Evolutionary conservation across 768 basidiomycete genomes (phyloP).

Genomic region (Leccinum sublutescens): DNA sequence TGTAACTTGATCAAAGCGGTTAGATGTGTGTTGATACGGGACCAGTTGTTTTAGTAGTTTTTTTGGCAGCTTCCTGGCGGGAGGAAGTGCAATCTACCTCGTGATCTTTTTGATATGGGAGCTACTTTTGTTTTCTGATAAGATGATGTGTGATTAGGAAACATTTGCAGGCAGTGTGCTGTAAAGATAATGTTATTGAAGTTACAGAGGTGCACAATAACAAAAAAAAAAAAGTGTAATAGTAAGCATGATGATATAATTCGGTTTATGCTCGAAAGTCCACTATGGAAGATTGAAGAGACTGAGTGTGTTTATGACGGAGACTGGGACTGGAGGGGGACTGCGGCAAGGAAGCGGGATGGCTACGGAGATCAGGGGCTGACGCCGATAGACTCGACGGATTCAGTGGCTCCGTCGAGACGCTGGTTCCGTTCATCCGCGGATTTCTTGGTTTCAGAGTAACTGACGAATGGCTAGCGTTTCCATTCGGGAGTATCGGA

Average conservation of each 20-base stretch:
- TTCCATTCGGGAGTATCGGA: conserved; percentile 24
- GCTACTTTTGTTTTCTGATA: background rate
- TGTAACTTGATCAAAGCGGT: conserved; percentile 10
- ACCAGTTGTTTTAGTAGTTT: conserved; percentile 11
- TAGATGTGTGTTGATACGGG: conserved; percentile 21
- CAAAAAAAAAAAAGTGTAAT: conserved; percentile 11
- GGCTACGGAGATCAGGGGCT: conserved; percentile 24
- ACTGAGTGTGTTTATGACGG: conserved; percentile 11
- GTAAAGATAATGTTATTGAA: conserved; percentile 8
- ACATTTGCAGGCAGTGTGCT: conserved; percentile 1
- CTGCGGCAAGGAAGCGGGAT: conserved; percentile 11
- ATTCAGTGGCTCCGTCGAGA: conserved; percentile 8
- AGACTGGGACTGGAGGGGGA: conserved; percentile 13
- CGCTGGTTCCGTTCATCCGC: conserved; percentile 9
- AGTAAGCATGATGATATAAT: conserved; percentile 17
- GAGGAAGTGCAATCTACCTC: conserved; percentile 8
- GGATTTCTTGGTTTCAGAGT: conserved; percentile 21
- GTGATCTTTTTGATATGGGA: background rate
- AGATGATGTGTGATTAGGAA: background rate
- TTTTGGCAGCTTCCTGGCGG: conserved; percentile 8
- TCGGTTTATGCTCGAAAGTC: conserved; percentile 28
- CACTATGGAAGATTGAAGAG: conserved; percentile 14
- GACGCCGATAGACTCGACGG: conserved; percentile 23
- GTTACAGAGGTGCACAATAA: conserved; percentile 28
- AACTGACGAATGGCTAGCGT: conserved; percentile 18